Conservation (phyloP, 139 green algal genomes). For the Chlorella sorokiniana region DNA sequence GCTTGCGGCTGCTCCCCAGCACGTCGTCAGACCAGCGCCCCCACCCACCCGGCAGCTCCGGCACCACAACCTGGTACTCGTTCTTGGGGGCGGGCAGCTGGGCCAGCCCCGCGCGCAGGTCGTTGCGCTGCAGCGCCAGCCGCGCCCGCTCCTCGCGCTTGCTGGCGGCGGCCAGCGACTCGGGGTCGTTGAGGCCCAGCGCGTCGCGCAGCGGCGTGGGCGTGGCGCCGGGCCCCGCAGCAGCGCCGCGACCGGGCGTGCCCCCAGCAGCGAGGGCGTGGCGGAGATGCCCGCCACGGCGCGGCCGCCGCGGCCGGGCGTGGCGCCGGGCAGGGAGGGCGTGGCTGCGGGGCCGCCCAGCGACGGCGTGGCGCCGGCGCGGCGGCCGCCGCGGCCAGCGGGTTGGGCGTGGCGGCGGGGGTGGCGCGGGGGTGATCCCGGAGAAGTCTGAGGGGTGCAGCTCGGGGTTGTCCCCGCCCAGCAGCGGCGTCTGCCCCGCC, state of each 20-base stretch:
- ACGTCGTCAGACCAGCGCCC: not conserved
- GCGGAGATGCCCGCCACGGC: constrained; percentile 15
- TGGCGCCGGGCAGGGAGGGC: constrained; percentile 21
- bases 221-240: constrained; percentile 38
- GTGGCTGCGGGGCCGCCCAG: constrained; percentile 6
- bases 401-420: constrained; percentile 70
- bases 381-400: constrained; percentile 44
- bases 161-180: constrained; percentile 27
- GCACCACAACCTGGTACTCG: constrained; percentile 87
- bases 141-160: constrained; percentile 40
- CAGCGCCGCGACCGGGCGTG: constrained; percentile 12
- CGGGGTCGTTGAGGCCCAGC: constrained; percentile 85
- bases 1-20: not conserved
- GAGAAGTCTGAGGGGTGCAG: constrained; percentile 77
- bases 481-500: constrained; percentile 84
- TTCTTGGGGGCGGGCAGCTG: constrained; percentile 86
- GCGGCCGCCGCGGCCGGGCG: constrained; percentile 15
- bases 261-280: constrained; percentile 22
- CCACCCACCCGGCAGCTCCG: constrained; percentile 55
- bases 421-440: constrained; percentile 69
- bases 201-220: constrained; percentile 79
- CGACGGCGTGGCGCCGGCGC: not conserved
- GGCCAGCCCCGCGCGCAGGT: constrained; percentile 72
- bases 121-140: constrained; percentile 41
- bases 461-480: constrained; percentile 87